Percentiles rank a stretch among this genome's conserved stretches.
Evolutionary conservation across 1,284 basidiomycete species (phyloP).

Genomic region (Ustilago xerochloae): DNA sequence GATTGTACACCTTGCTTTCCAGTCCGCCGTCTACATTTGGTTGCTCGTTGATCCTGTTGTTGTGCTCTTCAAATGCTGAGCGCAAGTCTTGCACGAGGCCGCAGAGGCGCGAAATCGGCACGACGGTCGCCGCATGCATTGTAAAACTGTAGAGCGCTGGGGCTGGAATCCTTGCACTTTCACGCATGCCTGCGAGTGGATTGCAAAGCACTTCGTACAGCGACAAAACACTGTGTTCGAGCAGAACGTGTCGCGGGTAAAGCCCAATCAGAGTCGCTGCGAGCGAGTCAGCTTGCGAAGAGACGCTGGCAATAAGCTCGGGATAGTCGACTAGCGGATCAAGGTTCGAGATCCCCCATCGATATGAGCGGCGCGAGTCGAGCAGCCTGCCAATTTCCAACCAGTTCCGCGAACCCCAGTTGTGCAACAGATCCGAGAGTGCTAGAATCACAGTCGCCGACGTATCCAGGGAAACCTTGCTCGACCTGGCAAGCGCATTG

Average conservation of each 20-base stretch:
- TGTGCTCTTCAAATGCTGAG: conserved; percentile 28
- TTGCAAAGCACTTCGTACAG: conserved; percentile 36
- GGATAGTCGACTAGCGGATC: conserved; percentile 32
- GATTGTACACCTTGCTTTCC: conserved; percentile 9
- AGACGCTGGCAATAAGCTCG: conserved; percentile 21
- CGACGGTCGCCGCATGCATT: conserved; percentile 34
- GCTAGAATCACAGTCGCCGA: conserved; percentile 28
- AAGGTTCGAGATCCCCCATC: conserved; percentile 40
- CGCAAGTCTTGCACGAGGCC: conserved; percentile 43
- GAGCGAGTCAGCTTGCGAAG: conserved; percentile 15
- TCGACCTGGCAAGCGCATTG: conserved; percentile 18
- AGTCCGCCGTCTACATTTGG: conserved; percentile 12
- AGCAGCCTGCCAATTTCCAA: conserved; percentile 22
- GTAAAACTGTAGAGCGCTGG: conserved; percentile 31
- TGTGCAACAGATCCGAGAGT: conserved; percentile 19
- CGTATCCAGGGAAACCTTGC: conserved; percentile 25
- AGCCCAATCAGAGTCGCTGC: conserved; percentile 23
- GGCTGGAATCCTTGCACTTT: conserved; percentile 8
- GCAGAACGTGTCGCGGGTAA: conserved; percentile 24
- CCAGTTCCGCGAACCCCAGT: conserved; percentile 41
- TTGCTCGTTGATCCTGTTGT: not conserved
- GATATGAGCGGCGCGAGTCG: conserved; percentile 26
- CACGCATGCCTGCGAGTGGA: conserved; percentile 24
- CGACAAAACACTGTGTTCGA: conserved; percentile 37
- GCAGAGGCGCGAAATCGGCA: conserved; percentile 45